Evolutionary conservation across 1,139 yeast species (phyloP), one percentile per base, ranked within the genome.

Genomic region (Yamadazyma jaroonii): DNA sequence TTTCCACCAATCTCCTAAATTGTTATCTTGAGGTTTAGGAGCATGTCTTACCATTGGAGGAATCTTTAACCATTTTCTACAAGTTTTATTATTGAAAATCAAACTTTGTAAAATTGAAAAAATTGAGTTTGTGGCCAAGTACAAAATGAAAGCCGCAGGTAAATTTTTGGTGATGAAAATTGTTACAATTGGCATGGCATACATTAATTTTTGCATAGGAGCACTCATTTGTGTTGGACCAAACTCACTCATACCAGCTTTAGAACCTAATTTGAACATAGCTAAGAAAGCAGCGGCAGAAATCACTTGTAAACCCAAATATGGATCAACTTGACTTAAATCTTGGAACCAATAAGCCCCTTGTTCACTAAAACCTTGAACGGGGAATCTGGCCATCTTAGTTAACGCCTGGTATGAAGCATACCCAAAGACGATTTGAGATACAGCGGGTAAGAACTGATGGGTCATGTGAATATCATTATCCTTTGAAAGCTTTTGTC

Each of bases 381-480:
- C 95, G 1, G 96, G 96, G 44, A 74, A 72, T 38, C 73, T 74
- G 11, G 95, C 79, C 97, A 92, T 89, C 48, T 80, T 79, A 62
- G 95, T 80, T 39, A 90, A 68, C 35, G 89, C 97, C 44, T 85
- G 80, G 67, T 90, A 92, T 52, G 92, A 83, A 24, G 97, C 97
- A 50, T 89, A 73, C 34, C 96, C 95, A 46, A 88, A 64, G 3
- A 96, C 95, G 42, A 90, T 67, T 59, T 89, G 94, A 20, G 17
- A 25, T 9, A 81, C 48, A 50, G 79, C 57, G 22, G 94, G 92
- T 13, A 81, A 79, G 41, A 82, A 67, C 54, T 85, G 72, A 53
- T 92, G 89, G 44, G 85, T 76, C 59, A 81, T 76, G 53, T 85
- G 83, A 54, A 90, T 75, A 37, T 88, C 89, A 56, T 88, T 62